Percentiles rank a stretch among this genome's conserved stretches.
Conservation (phyloP, 2,329 filamentous ascomycete genomes). For the Cladosporium sp. region DNA sequence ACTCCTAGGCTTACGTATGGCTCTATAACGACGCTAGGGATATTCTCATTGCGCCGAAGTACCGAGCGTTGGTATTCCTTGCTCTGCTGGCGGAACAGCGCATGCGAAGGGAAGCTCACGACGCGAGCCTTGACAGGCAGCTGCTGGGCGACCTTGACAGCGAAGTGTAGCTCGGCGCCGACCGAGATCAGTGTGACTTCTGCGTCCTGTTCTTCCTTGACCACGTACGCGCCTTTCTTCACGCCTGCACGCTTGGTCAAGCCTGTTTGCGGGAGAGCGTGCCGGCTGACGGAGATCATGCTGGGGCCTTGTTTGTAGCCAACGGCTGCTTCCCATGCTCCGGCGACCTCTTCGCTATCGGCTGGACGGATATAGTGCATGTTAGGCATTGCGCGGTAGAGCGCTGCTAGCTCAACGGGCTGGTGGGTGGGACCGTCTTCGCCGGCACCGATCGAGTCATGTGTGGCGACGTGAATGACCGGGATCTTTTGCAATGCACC, state of each 20-base stretch:
- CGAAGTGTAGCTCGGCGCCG: conserved; percentile 54
- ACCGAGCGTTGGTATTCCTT: conserved; percentile 51
- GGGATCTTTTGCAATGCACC: conserved; percentile 41
- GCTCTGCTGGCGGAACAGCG: conserved; percentile 52
- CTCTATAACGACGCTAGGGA: conserved; percentile 58
- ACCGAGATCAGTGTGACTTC: conserved; percentile 53
- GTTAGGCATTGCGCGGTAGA: conserved; percentile 44
- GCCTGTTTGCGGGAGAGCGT: conserved; percentile 43
- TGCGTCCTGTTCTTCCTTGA: conserved; percentile 42
- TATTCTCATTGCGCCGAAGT: conserved; percentile 45
- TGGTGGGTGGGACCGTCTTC: conserved; percentile 44
- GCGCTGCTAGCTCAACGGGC: conserved; percentile 40
- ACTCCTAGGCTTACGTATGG: conserved; percentile 57
- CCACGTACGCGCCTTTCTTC: conserved; percentile 46
- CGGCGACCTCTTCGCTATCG: conserved; percentile 43
- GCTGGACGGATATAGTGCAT: conserved; percentile 42
- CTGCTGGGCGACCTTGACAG: conserved; percentile 45
- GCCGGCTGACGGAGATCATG: conserved; percentile 50
- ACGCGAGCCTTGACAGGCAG: conserved; percentile 48
- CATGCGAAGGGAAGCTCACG: conserved; percentile 54
- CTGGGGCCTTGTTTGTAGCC: conserved; percentile 43
- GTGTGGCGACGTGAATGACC: conserved; percentile 43
- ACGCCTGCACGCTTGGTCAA: conserved; percentile 44
- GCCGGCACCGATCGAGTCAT: conserved; percentile 42
- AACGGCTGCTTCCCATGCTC: conserved; percentile 47